Evolutionary conservation across 352 stramenopile genomes (phyloP).

Genomic region (Globisporangium barbulae): DNA sequence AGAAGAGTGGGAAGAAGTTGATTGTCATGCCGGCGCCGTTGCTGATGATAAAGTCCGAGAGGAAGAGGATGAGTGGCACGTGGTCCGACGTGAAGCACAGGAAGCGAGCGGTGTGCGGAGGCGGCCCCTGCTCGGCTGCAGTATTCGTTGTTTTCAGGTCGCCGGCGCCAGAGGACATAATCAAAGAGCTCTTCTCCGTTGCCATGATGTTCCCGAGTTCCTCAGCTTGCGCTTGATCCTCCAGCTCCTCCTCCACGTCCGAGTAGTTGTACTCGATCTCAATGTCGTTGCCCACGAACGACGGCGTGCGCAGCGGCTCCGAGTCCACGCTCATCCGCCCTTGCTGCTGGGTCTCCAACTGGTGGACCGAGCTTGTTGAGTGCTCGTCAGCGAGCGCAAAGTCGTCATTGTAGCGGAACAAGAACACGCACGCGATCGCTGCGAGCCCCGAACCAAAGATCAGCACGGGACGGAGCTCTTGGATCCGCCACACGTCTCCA

Average conservation of each 20-base stretch:
- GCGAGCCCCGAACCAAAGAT: conserved; percentile 56
- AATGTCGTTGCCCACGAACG: conserved; percentile 50
- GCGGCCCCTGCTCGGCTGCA: neutral
- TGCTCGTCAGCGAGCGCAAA: conserved; percentile 40
- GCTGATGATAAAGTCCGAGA: conserved; percentile 82
- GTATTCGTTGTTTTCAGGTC: neutral
- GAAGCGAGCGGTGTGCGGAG: conserved; percentile 32
- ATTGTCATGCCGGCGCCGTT: conserved; percentile 83
- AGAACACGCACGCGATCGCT: conserved; percentile 36
- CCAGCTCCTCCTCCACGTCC: conserved; percentile 29
- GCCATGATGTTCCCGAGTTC: neutral
- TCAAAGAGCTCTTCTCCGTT: neutral
- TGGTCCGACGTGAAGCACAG: conserved; percentile 63
- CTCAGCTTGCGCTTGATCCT: no score
- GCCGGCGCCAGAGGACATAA: neutral
- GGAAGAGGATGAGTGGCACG: conserved; percentile 67
- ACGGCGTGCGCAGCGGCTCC: conserved; percentile 56
- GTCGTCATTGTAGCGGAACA: conserved; percentile 71
- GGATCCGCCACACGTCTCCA: conserved; percentile 59
- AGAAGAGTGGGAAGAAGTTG: conserved; percentile 85
- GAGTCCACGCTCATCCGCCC: conserved; percentile 21
- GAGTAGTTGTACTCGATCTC: conserved; percentile 75
- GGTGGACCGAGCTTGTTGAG: neutral
- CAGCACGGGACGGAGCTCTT: conserved; percentile 52
- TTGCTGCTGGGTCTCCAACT: neutral